Percentiles rank a stretch among this genome's conserved stretches.
Evolutionary conservation across 2,329 filamentous ascomycete species (phyloP).

Genomic region (Tolypocladium inflatum): DNA sequence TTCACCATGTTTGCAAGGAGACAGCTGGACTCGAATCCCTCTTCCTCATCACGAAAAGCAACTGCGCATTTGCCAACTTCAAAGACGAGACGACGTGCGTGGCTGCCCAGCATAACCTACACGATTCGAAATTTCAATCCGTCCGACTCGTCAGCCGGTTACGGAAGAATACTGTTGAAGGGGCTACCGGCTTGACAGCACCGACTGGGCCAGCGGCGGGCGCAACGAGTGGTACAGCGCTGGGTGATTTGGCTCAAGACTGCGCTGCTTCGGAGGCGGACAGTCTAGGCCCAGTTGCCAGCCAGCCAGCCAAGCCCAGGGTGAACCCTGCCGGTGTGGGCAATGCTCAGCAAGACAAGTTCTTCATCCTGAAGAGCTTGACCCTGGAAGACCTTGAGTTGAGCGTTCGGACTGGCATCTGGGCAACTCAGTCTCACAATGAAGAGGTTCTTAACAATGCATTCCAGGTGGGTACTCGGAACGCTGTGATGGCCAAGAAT

Average conservation of each 20-base stretch:
- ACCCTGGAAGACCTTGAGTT: constrained; percentile 84
- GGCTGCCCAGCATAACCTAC: constrained; percentile 71
- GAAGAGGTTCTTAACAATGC: constrained; percentile 76
- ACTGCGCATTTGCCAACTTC: constrained; percentile 96
- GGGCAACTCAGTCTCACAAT: constrained; percentile 93
- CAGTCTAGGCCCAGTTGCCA: constrained; percentile 1
- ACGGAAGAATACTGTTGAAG: constrained; percentile 46
- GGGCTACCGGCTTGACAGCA: constrained; percentile 35
- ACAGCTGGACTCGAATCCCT: constrained; percentile 75
- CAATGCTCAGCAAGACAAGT: constrained; percentile 25
- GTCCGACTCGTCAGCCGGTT: constrained; percentile 79
- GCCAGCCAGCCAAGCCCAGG: not conserved
- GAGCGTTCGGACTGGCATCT: constrained; percentile 79
- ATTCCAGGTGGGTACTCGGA: constrained; percentile 54
- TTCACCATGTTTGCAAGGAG: constrained; percentile 79
- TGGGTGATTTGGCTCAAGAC: constrained; percentile 8
- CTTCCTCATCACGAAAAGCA: constrained; percentile 93
- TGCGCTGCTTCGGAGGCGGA: not conserved
- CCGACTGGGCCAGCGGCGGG: constrained; percentile 45
- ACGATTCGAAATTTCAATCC: constrained; percentile 83
- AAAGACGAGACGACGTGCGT: constrained; percentile 68
- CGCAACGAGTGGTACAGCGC: constrained; percentile 12
- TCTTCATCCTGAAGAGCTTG: constrained; percentile 88
- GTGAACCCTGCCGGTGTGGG: not conserved
- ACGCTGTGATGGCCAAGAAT: no score